Conservation (phyloP, 345 rosid genomes). For the Arabidopsis suecica region DNA sequence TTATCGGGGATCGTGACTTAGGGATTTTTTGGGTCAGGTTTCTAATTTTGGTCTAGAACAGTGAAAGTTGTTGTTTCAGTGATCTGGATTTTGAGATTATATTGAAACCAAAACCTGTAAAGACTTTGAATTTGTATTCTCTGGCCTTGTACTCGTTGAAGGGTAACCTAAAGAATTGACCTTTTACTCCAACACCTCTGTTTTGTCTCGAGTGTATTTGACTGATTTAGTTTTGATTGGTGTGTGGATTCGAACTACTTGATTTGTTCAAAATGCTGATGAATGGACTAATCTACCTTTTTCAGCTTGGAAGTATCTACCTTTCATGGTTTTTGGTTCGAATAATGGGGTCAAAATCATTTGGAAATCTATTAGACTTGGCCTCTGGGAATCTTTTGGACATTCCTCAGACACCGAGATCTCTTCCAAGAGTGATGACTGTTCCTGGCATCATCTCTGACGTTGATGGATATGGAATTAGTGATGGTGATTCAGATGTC, state of each 20-base stretch:
- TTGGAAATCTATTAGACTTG: slow-evolving; percentile 63
- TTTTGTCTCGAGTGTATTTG: not conserved
- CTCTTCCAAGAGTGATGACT: slow-evolving; percentile 63
- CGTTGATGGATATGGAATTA: slow-evolving; percentile 46
- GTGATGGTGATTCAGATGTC: slow-evolving; percentile 41
- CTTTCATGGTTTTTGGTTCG: slow-evolving; percentile 23
- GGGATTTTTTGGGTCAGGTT: slow-evolving; percentile 20
- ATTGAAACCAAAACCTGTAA: not conserved
- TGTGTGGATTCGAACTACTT: slow-evolving; percentile 2
- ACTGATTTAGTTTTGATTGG: slow-evolving; percentile 10
- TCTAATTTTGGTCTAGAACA: slow-evolving; percentile 11
- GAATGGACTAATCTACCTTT: slow-evolving; percentile 1
- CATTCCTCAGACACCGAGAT: slow-evolving; percentile 58
- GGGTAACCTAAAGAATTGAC: not conserved
- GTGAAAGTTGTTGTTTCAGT: not conserved
- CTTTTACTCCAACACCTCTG: no score
- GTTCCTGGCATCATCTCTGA: slow-evolving; percentile 66
- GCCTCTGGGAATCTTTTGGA: slow-evolving; percentile 64
- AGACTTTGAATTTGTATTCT: not conserved
- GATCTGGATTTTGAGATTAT: not conserved
- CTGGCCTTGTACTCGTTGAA: not conserved
- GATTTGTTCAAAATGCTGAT: slow-evolving; percentile 11
- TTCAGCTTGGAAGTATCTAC: slow-evolving; percentile 19
- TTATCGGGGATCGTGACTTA: not conserved
- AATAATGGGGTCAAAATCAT: slow-evolving; percentile 70